A percentile compares a stretch with the other conserved stretches of the same genome.
phyloP scores from a whole-genome alignment of 768 basidiomycete species.

The Russula brevipes region DNA sequence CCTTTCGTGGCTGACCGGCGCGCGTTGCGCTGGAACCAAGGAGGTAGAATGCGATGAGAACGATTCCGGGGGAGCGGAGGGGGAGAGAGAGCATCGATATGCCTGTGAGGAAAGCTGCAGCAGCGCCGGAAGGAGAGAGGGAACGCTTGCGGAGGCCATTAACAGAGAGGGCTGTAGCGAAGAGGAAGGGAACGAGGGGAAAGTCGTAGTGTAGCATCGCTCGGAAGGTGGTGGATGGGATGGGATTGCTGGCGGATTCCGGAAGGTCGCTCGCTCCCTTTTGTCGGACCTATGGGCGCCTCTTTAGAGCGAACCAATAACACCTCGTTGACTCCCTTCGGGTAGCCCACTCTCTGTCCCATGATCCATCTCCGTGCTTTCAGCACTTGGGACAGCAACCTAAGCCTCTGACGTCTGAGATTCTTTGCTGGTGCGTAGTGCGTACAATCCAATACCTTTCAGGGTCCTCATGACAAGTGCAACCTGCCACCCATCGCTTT shows the following conservation, averaged over 20 bases:
- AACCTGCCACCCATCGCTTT: too few species aligned
- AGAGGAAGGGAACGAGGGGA: constrained; percentile 38
- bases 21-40: constrained; percentile 81
- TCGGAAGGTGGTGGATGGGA: not conserved
- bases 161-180: constrained; percentile 51
- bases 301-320: too few species aligned
- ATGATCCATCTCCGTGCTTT: too few species aligned
- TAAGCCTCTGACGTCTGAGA: too few species aligned
- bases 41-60: constrained; percentile 75
- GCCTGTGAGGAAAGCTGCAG: constrained; percentile 73
- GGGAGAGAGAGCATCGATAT: constrained; percentile 66
- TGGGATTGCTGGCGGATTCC: not conserved
- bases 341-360: too few species aligned
- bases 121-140: constrained; percentile 69
- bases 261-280: not conserved
- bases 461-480: too few species aligned
- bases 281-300: constrained; percentile 3
- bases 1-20: constrained; percentile 73
- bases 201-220: constrained; percentile 30
- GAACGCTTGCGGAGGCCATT: constrained; percentile 75
- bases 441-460: too few species aligned
- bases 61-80: constrained; percentile 55
- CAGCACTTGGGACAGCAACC: too few species aligned
- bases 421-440: too few species aligned
- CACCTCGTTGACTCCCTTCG: too few species aligned